phyloP scores from a whole-genome alignment of 2,329 filamentous ascomycete species.

The Dendrostoma leiphaemia region DNA sequence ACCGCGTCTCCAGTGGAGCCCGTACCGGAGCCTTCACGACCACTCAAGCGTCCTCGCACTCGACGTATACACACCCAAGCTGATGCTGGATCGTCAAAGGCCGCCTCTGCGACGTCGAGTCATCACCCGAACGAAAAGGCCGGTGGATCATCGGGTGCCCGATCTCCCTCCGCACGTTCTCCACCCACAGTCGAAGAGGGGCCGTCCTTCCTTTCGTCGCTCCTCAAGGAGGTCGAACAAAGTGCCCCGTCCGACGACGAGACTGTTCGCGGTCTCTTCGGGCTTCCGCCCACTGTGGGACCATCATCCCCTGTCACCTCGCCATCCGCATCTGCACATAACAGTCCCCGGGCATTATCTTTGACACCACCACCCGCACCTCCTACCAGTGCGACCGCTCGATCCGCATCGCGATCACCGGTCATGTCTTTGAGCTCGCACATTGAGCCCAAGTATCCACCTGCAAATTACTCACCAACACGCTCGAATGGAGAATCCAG shows the following conservation, averaged over 20 bases:
- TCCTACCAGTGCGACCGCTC: constrained; percentile 43
- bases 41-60: constrained; percentile 83
- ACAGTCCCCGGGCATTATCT: constrained; percentile 66
- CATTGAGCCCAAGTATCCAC: constrained; percentile 72
- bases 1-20: constrained; percentile 70
- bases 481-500: constrained; percentile 43
- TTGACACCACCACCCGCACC: constrained; percentile 63
- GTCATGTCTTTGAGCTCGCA: constrained; percentile 65
- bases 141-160: constrained; percentile 18
- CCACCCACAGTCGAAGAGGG: constrained; percentile 42
- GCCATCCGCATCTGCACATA: constrained; percentile 62
- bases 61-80: constrained; percentile 56
- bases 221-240: constrained; percentile 84
- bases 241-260: constrained; percentile 59
- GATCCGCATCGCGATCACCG: constrained; percentile 58
- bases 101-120: constrained; percentile 19
- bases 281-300: constrained; percentile 30
- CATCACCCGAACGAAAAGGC: constrained; percentile 16
- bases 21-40: constrained; percentile 71
- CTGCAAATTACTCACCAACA: constrained; percentile 69
- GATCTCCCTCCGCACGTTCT: constrained; percentile 23
- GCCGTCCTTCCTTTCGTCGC: constrained; percentile 80
- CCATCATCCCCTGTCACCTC: constrained; percentile 48
- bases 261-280: constrained; percentile 39
- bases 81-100: constrained; percentile 41